phyloP scores from a whole-genome alignment of 163 green algal genomes.

The Scenedesmus sp. region DNA sequence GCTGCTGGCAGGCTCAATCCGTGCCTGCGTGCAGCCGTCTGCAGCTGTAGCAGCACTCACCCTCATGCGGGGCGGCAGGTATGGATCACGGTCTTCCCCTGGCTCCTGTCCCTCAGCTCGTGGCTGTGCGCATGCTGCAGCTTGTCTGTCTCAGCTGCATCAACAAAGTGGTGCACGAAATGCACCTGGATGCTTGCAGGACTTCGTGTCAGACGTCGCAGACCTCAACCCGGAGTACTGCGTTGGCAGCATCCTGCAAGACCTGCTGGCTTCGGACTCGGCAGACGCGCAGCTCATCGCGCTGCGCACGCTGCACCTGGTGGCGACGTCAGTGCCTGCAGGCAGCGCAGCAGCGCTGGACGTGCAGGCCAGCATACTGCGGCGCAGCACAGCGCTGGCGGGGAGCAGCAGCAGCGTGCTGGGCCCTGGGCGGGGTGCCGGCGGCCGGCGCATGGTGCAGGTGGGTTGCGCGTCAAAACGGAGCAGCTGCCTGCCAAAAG shows the following conservation, averaged over 20 bases:
- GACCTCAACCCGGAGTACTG: constrained; percentile 68
- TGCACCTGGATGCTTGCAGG: constrained; percentile 31
- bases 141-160: background rate
- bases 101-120: background rate
- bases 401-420: background rate
- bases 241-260: constrained; percentile 56
- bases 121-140: background rate
- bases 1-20: too few relatives aligned
- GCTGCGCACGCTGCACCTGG: constrained; percentile 51
- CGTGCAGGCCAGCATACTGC: background rate
- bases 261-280: constrained; percentile 43
- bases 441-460: constrained; percentile 29
- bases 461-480: background rate
- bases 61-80: too few relatives aligned
- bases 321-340: constrained; percentile 39
- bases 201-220: constrained; percentile 60
- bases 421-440: background rate
- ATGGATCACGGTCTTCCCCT: too few relatives aligned
- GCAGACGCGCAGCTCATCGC: constrained; percentile 47
- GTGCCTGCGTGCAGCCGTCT: too few relatives aligned
- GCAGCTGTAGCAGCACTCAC: too few relatives aligned
- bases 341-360: constrained; percentile 18
- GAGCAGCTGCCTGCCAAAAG: too few relatives aligned
- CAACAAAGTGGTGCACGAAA: too few relatives aligned
- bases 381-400: constrained; percentile 13